Conservation (phyloP, 768 basidiomycete species). For the Dentipellis fragilis region DNA sequence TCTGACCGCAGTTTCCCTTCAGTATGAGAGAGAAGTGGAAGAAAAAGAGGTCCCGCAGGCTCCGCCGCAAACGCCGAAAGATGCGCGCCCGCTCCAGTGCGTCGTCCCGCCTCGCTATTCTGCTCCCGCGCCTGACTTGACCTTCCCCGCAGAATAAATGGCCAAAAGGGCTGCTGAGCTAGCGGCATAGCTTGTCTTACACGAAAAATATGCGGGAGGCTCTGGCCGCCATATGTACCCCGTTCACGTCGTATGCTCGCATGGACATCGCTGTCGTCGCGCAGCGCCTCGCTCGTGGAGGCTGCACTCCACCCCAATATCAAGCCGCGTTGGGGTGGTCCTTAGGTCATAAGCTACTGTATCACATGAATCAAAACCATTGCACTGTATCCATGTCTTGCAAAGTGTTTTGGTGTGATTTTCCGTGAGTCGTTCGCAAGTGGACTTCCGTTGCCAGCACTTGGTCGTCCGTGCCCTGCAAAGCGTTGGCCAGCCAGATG, state of each 20-base stretch:
- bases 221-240: not conserved
- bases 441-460: no score
- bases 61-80: slow-evolving; percentile 92
- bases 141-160: slow-evolving; percentile 25
- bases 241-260: not conserved
- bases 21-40: slow-evolving; percentile 97
- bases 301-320: slow-evolving; percentile 8
- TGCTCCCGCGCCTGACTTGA: not conserved
- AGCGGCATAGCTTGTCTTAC: slow-evolving; percentile 4
- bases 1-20: not conserved
- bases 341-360: slow-evolving; percentile 11
- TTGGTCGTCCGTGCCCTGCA: no score
- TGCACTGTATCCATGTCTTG: not conserved
- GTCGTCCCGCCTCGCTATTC: slow-evolving; percentile 23
- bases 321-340: slow-evolving; percentile 13
- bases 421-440: no score
- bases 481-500: no score
- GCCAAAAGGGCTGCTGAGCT: slow-evolving; percentile 5
- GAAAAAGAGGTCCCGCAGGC: slow-evolving; percentile 90
- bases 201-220: not conserved
- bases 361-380: slow-evolving; percentile 6
- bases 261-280: not conserved
- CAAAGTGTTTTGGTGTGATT: not conserved
- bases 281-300: slow-evolving; percentile 5
- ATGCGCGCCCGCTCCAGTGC: slow-evolving; percentile 90